Conservation (phyloP, 2,329 filamentous ascomycete genomes). For the Alternaria burnsii region DNA sequence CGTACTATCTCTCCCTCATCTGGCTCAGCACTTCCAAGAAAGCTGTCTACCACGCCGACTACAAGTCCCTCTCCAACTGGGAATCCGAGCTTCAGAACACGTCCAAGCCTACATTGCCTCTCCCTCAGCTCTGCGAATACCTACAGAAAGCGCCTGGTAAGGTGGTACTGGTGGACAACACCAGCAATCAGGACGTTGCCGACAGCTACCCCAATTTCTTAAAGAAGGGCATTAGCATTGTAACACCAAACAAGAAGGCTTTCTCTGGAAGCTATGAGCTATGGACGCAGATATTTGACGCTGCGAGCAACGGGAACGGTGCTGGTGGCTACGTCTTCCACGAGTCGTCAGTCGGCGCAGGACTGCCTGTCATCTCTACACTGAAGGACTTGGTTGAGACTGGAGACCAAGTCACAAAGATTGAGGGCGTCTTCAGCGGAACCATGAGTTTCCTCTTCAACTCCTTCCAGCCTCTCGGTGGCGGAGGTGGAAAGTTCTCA, state of each 20-base stretch:
- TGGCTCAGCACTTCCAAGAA: conserved; percentile 88
- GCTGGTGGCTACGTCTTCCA: conserved; percentile 83
- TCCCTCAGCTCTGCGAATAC: conserved; percentile 77
- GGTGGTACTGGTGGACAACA: conserved; percentile 92
- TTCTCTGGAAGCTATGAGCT: conserved; percentile 83
- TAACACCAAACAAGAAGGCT: conserved; percentile 98
- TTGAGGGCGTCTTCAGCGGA: conserved; percentile 96
- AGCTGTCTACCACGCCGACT: conserved; percentile 77
- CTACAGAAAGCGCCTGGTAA: conserved; percentile 80
- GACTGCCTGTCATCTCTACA: conserved; percentile 91
- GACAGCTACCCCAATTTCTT: conserved; percentile 84
- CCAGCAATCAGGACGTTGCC: conserved; percentile 86
- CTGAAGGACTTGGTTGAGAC: conserved; percentile 94
- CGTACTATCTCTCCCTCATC: conserved; percentile 77
- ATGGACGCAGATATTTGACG: conserved; percentile 86
- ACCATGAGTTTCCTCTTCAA: conserved; percentile 99
- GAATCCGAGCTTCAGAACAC: conserved; percentile 70
- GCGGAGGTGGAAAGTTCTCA: conserved; percentile 82
- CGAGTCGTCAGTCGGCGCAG: conserved; percentile 92
- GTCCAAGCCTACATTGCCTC: conserved; percentile 69
- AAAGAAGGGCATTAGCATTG: conserved; percentile 82
- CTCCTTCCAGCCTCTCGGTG: conserved; percentile 85
- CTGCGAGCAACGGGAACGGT: conserved; percentile 72
- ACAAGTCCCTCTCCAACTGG: conserved; percentile 70
- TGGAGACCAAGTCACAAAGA: conserved; percentile 87